phyloP scores from a whole-genome alignment of 179 eudicot species.

The Amaranthus tricolor region DNA sequence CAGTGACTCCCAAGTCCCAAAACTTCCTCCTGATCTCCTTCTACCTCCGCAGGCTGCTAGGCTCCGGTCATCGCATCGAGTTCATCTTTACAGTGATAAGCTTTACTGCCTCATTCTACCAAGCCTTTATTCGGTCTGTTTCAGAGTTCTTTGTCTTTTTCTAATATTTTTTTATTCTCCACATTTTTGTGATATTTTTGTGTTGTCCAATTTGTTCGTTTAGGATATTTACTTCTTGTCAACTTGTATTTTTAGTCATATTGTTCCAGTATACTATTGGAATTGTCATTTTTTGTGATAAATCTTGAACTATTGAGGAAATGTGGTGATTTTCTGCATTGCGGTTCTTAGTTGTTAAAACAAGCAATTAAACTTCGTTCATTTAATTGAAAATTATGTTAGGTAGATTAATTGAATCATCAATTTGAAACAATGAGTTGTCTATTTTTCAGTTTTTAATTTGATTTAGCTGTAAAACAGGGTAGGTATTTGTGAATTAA shows the following conservation, averaged over 20 bases:
- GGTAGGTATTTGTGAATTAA: no score
- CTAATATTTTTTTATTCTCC: neutral
- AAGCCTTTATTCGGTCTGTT: slow-evolving; percentile 41
- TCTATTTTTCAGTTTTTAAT: no score
- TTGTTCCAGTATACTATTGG: neutral
- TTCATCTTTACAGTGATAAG: slow-evolving; percentile 14
- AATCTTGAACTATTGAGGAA: neutral
- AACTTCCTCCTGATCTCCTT: no score
- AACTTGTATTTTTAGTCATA: slow-evolving; percentile 5
- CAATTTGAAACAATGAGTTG: no score
- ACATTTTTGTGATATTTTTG: no score
- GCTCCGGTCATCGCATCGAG: slow-evolving; percentile 2
- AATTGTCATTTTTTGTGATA: neutral
- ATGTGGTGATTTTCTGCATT: neutral
- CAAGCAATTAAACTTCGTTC: no score
- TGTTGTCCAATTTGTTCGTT: neutral
- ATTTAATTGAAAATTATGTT: no score
- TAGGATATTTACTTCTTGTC: neutral
- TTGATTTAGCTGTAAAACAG: no score
- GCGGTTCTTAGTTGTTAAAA: neutral
- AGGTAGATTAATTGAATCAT: no score
- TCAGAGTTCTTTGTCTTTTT: neutral
- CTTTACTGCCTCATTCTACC: slow-evolving; percentile 21
- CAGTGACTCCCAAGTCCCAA: no score
- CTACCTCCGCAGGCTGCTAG: no score